Conservation (phyloP, 192 early-diverging fungal genomes). For the Piromyces finnis region DNA sequence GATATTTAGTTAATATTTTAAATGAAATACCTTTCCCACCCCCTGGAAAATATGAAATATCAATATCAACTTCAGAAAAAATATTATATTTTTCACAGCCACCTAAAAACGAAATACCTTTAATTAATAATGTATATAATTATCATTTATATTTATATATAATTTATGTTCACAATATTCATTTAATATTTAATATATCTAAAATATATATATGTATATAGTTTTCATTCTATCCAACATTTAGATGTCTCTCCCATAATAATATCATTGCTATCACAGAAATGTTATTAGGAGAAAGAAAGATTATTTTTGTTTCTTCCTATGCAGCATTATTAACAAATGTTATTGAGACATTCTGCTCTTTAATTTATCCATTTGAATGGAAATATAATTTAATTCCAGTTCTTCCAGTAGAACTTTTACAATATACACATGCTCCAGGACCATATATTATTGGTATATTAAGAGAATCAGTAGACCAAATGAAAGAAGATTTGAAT, state of each 20-base stretch:
- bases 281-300: background rate
- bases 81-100: constrained; percentile 48
- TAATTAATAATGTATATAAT: constrained; percentile 47
- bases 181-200: too few species aligned
- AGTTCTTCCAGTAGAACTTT: background rate
- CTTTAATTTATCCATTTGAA: background rate
- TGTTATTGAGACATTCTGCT: background rate
- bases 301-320: background rate
- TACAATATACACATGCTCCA: background rate
- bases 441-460: background rate
- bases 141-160: too few species aligned
- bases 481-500: background rate
- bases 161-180: too few species aligned
- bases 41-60: constrained; percentile 56
- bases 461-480: background rate
- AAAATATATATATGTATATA: background rate
- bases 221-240: background rate
- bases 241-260: background rate
- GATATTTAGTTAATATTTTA: constrained; percentile 47
- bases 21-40: constrained; percentile 61
- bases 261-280: background rate
- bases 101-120: constrained; percentile 53
- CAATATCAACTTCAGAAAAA: constrained; percentile 38
- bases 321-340: background rate
- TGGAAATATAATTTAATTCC: background rate